Evolutionary conservation across 2,329 filamentous ascomycete species (phyloP), one percentile per base, ranked within the genome.

Genomic region (Cladorrhinum sp.): DNA sequence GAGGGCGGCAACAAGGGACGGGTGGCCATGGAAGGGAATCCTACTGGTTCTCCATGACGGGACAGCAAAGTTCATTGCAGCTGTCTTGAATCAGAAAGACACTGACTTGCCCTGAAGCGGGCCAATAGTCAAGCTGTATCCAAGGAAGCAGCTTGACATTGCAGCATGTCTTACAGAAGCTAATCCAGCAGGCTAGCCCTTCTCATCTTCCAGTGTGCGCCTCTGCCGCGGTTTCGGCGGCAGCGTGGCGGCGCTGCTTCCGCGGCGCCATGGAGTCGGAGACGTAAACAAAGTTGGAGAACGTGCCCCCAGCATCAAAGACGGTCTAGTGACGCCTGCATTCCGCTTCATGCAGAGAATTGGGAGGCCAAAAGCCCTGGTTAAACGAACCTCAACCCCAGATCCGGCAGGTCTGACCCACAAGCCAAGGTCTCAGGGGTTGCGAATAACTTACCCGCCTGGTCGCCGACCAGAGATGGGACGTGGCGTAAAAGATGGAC

Each of bases 111-210:
- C 54, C 16, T n/a, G 36, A 23, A 46, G 54, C 23, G 36, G 54
- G 12, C 54, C 54, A 42, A 39, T 55, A 39, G 54, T 56, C 12
- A 48, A 26, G 54, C 18, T 18, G 54, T 2, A 26, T 56, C 36
- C 36, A 48, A 48, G 33, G 39, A 39, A 46, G 42, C 16, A 20
- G 42, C 8, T 46, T 46, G 18, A 56, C 54, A 56, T 48, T 56
- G 54, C 54, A 56, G 54, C 36, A 23, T 46, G 36, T 57, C 39
- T 57, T 24, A 36, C 42, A 20, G 18, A 16, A 57, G 49, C 54
- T 49, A 57, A 57, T n/a, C 21, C 54, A 2, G 26, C 36, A 18
- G 39, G 23, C 54, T 49, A 57, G 54, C 39, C 26, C 26, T 57
- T 24, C n/a, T 39, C 39, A 26, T 26, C 42, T 46, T 23, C 39